Evolutionary conservation across 2,329 filamentous ascomycete genomes (phyloP).

Genomic region (Colletotrichum paranaense): DNA sequence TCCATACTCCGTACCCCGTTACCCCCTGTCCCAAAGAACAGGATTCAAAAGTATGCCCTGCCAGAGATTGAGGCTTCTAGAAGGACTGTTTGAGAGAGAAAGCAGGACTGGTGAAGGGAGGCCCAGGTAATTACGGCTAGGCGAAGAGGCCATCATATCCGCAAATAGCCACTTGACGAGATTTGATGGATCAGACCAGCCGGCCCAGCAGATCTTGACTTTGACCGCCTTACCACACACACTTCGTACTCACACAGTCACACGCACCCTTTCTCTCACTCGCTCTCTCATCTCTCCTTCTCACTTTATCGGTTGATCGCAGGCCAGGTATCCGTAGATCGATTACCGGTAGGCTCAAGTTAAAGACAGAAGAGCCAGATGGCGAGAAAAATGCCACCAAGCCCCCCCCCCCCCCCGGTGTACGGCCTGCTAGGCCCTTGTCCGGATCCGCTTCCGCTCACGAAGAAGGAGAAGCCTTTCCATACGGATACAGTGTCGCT

Average conservation of each 20-base stretch:
- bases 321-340: too few relatives aligned
- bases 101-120: not conserved
- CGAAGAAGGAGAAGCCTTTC: not conserved
- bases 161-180: slow-evolving; percentile 33
- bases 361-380: not conserved
- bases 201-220: slow-evolving; percentile 24
- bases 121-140: slow-evolving; percentile 26
- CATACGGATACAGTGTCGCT: not conserved
- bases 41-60: not conserved
- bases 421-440: slow-evolving; percentile 1
- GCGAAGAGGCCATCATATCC: slow-evolving; percentile 31
- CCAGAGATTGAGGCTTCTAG: slow-evolving; percentile 12
- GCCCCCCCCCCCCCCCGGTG: not conserved
- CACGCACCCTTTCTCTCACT: not conserved
- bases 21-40: not conserved
- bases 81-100: slow-evolving; percentile 1
- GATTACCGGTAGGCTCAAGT: not conserved
- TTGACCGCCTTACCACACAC: slow-evolving; percentile 8
- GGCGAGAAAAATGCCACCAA: not conserved
- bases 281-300: not conserved
- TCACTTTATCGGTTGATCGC: too few relatives aligned
- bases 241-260: not conserved
- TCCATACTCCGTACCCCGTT: not conserved
- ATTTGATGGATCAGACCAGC: slow-evolving; percentile 30
- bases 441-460: not conserved